Base-by-base conservation (phyloP, 768 basidiomycete species). In the Lactarius hatsudake region DNA sequence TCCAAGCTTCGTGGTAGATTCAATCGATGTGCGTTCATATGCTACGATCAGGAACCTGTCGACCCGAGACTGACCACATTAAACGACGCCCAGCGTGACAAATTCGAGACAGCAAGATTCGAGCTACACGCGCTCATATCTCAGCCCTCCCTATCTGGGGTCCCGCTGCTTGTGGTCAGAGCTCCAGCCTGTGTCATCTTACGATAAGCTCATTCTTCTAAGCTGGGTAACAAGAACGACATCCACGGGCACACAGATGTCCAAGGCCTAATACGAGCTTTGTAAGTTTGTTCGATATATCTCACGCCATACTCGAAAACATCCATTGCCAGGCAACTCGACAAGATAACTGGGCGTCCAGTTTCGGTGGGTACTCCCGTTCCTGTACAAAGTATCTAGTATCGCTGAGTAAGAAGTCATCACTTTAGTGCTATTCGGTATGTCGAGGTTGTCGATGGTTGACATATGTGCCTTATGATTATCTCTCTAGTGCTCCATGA, bases 151-250 rank as follows among this genome's bases (percentile, higher is more conserved):
- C 81, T 94, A 23, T 74, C 77, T 6, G 88, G 88, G 5, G 91
- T 94, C 10, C 93, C 93, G 5, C 74, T 96, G 51, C 84, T 96
- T 12, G 91, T 96, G 69, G 93, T 94, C 70, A 67, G 90, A 81
- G 36, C 20, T 30, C 40, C 26, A 42, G 8, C 56, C 8, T 67
- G 43, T 15, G 30, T 12, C 42, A 15, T 38, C 7, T 58, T 40
- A 38, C 30, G n/a, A 57, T 42, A 54, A 18, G 17, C 53, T 15
- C 34, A 54, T 59, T 40, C 62, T 40, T 62, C 23, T 42, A 59
- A 93, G 91, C 82, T 97, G 26, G 95, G 94, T 5, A 97, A 97
- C 78, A 97, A 97, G 79, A 96, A 94, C 71, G 95, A 97, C 75
- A 71, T 96, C 1, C 83, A 88, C 2, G 85, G 82, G 10, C 91